phyloP scores from a whole-genome alignment of 2,329 filamentous ascomycete genomes.

The Sclerotiophoma versabilis region DNA sequence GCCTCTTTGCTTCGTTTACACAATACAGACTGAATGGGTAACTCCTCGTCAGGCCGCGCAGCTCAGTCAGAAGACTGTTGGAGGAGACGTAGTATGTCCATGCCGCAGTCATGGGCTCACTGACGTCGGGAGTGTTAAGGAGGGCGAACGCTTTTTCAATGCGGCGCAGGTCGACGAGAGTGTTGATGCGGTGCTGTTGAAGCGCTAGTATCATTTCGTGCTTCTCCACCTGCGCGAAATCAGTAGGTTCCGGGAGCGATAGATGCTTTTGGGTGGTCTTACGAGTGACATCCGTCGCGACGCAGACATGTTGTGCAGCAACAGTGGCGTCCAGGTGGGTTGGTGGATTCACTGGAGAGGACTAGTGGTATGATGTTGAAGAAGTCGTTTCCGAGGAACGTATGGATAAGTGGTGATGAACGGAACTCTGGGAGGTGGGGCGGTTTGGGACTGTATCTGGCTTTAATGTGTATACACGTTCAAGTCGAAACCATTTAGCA shows the following conservation, averaged over 20 bases:
- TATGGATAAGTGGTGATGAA: background rate
- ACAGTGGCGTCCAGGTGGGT: constrained; percentile 36
- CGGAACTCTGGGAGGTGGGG: background rate
- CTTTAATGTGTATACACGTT: background rate
- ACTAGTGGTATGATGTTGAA: constrained; percentile 33
- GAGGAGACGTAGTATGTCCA: constrained; percentile 77
- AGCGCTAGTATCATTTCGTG: constrained; percentile 69
- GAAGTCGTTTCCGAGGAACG: background rate
- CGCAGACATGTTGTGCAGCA: constrained; percentile 37
- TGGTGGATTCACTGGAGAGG: constrained; percentile 33
- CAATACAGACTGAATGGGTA: constrained; percentile 72
- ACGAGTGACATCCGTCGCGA: constrained; percentile 36
- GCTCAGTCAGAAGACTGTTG: constrained; percentile 72
- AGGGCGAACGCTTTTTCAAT: constrained; percentile 71
- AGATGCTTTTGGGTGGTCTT: background rate
- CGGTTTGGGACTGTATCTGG: background rate
- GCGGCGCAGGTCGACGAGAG: constrained; percentile 73
- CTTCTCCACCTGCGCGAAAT: constrained; percentile 52
- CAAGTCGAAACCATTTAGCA: background rate
- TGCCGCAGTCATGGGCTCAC: constrained; percentile 71
- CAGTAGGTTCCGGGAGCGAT: background rate
- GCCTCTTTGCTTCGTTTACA: constrained; percentile 68
- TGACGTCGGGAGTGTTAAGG: constrained; percentile 65
- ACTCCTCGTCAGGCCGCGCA: constrained; percentile 70
- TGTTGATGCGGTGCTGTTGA: constrained; percentile 73